Evolutionary conservation across 495 filamentous ascomycete genomes (phyloP).

Genomic region (Tuber microsphaerosporum): DNA sequence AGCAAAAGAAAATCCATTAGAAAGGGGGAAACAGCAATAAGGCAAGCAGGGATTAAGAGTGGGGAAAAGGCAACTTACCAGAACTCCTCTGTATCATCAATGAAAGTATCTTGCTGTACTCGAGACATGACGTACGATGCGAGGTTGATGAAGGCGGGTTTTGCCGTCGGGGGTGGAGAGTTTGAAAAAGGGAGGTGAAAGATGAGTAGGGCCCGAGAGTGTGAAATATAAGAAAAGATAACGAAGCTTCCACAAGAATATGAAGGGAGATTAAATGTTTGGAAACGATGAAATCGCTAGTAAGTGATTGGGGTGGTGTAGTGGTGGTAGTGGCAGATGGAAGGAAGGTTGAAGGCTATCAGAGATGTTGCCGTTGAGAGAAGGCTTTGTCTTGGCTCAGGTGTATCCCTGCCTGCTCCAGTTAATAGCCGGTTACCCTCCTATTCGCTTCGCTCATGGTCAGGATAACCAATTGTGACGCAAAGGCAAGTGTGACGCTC

Average conservation of each 20-base stretch:
- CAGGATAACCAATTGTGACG: no score
- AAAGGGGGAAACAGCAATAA: slow-evolving; percentile 21
- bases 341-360: neutral
- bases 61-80: slow-evolving; percentile 54
- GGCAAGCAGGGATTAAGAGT: slow-evolving; percentile 22
- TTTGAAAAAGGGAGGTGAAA: neutral
- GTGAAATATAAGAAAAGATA: neutral
- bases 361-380: neutral
- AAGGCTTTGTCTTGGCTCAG: neutral
- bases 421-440: no score
- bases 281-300: neutral
- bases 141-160: neutral
- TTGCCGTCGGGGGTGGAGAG: neutral
- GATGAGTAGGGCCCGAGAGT: neutral
- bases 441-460: no score
- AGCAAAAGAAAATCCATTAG: neutral
- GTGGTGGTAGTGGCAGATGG: neutral
- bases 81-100: slow-evolving; percentile 92
- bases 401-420: no score
- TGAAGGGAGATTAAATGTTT: neutral
- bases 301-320: neutral
- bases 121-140: slow-evolving; percentile 32
- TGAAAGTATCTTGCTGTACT: slow-evolving; percentile 80
- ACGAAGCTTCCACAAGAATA: neutral
- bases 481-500: no score